A percentile compares a stretch with the other conserved stretches of the same genome.
These are phyloP conservation scores for Panaeolus cyanescens DNA, from an alignment of 768 basidiomycete genomes.

Conservation along the genomic window DNA sequence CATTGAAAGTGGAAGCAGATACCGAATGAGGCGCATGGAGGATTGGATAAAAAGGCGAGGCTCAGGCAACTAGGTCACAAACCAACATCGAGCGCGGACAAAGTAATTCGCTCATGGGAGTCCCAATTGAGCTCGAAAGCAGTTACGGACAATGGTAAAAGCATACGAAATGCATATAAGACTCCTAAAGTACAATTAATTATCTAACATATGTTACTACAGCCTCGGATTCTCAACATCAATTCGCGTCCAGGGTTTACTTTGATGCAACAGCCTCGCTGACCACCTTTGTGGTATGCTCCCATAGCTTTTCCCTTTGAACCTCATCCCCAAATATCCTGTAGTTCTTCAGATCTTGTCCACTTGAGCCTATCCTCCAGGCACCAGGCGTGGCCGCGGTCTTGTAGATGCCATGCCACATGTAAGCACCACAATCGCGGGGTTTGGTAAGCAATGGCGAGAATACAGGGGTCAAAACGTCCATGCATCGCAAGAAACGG, in stretches of 20 bases:
- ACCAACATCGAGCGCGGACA: too few relatives aligned
- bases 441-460: conserved; percentile 25
- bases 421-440: conserved; percentile 36
- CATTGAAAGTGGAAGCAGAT: not conserved
- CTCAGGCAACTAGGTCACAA: too few relatives aligned
- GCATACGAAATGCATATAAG: too few relatives aligned
- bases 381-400: conserved; percentile 26
- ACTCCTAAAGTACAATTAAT: too few relatives aligned
- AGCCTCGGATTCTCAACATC: too few relatives aligned
- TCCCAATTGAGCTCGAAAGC: too few relatives aligned
- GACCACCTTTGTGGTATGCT: conserved; percentile 24
- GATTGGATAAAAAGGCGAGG: conserved; percentile 1
- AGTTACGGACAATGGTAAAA: too few relatives aligned
- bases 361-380: conserved; percentile 31
- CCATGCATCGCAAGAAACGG: conserved; percentile 18
- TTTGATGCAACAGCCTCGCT: not conserved
- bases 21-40: not conserved
- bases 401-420: conserved; percentile 35
- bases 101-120: too few relatives aligned
- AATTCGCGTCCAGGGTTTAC: too few relatives aligned
- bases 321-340: conserved; percentile 37
- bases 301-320: conserved; percentile 38
- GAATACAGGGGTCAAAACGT: conserved; percentile 20
- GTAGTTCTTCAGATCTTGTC: conserved; percentile 37
- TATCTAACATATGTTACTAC: too few relatives aligned